These are phyloP conservation scores for Alternaria longipes DNA, from an alignment of 2,329 filamentous ascomycete species.

Conservation along the genomic window DNA sequence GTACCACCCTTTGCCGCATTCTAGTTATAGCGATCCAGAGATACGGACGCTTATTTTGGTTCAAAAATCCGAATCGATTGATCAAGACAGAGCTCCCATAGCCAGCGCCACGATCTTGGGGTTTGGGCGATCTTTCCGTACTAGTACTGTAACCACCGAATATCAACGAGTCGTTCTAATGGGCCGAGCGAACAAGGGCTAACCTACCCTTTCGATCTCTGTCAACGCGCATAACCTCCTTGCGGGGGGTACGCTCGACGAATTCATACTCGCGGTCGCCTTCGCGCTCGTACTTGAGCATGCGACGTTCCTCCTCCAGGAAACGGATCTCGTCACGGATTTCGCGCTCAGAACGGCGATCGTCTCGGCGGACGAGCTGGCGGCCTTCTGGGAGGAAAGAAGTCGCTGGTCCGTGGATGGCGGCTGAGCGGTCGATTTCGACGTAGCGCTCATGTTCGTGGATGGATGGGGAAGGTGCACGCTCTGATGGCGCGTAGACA, in stretches of 20 bases:
- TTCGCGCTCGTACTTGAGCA: conserved; percentile 66
- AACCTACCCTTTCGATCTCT: conserved; percentile 97
- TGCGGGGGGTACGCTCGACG: conserved; percentile 62
- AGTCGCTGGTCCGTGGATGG: conserved; percentile 57
- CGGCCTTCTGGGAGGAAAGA: conserved; percentile 59
- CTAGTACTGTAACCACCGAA: conserved; percentile 38
- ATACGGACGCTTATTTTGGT: not conserved
- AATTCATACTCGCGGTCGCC: conserved; percentile 68
- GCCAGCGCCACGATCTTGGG: conserved; percentile 53
- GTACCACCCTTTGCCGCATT: not conserved
- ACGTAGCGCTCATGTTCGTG: conserved; percentile 48
- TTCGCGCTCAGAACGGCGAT: conserved; percentile 63
- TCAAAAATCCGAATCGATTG: not conserved
- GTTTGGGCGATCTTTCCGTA: conserved; percentile 49
- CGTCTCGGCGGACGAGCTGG: conserved; percentile 30
- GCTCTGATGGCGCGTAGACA: conserved; percentile 45
- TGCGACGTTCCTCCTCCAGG: conserved; percentile 72
- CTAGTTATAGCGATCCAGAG: not conserved
- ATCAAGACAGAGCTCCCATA: conserved; percentile 18
- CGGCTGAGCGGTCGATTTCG: conserved; percentile 58
- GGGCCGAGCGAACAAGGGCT: conserved; percentile 81
- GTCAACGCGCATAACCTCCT: conserved; percentile 73
- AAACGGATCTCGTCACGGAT: conserved; percentile 76
- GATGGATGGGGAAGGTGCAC: conserved; percentile 44
- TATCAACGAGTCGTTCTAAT: conserved; percentile 54